Base-by-base conservation (phyloP, 1,139 yeast species). In the Kodamaea alishanica region DNA sequence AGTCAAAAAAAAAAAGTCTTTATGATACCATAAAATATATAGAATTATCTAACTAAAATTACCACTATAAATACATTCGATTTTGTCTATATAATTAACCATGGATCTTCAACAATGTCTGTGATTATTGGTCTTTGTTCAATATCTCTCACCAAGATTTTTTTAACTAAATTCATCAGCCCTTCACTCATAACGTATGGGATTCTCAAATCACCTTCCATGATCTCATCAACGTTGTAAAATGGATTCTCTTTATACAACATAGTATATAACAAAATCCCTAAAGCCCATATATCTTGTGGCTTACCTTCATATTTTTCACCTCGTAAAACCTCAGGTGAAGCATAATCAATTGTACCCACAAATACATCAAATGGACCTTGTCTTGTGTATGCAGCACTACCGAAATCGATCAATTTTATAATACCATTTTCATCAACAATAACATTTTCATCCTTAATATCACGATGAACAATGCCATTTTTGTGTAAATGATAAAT, bases 291-390 rank as follows among this genome's bases (percentile, higher is more conserved):
- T 2, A 90, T 81, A 61, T 92, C 98, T 60, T 92, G 98, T 0
- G 96, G 92, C 57, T 79, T 83, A 15, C 98, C 98, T 41, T 80
- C 87, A 55, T 92, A 92, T 25, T 89, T 84, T 43, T 81, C 82
- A 6, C 97, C 98, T 38, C 82, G 75, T 27, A 92, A 70, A 0
- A 92, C 96, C 61, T 92, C 98, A 0, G 98, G 97, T 0, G 97
- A 94, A 0, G 97, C 97, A 60, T 90, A 92, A 60, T 92, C 97
- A 30, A 92, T 81, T 0, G 98, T 92, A 2, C 98, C 98, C 2
- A 92, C 97, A 64, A 92, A 92, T 8, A 90, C 96, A 52, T 90
- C 96, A 63, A 90, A 92, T 3, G 97, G 97, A 0, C 97, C 97
- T 61, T 83, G 90, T 47, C 77, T 79, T 20, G 81, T 77, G 60